phyloP scores from a whole-genome alignment of 768 basidiomycete species.

The Kwoniella mangroviensis region DNA sequence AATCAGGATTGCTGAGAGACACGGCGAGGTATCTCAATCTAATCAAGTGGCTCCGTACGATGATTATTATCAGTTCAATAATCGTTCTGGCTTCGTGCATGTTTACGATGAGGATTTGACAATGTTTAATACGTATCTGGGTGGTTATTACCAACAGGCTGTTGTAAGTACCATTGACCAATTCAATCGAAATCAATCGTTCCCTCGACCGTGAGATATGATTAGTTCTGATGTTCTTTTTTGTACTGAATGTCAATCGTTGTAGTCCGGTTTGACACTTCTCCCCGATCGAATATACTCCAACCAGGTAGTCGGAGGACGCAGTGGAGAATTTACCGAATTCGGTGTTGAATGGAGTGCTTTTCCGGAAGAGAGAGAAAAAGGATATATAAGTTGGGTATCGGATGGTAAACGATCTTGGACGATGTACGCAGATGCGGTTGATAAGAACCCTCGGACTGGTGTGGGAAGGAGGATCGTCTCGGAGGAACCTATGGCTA shows the following conservation, averaged over 20 bases:
- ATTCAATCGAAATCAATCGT: too few relatives aligned
- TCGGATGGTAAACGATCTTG: conserved; percentile 49
- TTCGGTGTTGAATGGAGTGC: conserved; percentile 62
- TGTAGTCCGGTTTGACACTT: conserved; percentile 63
- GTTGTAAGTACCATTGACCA: too few relatives aligned
- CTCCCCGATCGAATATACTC: conserved; percentile 42
- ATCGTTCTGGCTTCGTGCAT: conserved; percentile 42
- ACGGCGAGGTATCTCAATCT: conserved; percentile 67
- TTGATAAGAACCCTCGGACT: conserved; percentile 67
- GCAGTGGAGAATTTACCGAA: conserved; percentile 35
- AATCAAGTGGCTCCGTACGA: conserved; percentile 72
- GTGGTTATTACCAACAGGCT: conserved; percentile 63
- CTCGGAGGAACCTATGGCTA: conserved; percentile 82
- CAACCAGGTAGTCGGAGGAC: conserved; percentile 19
- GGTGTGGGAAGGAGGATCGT: conserved; percentile 72
- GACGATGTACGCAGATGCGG: conserved; percentile 69
- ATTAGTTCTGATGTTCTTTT: too few relatives aligned
- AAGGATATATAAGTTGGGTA: conserved; percentile 57
- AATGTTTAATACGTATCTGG: conserved; percentile 58
- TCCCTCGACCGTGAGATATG: too few relatives aligned
- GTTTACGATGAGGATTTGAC: conserved; percentile 55
- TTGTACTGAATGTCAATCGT: too few relatives aligned
- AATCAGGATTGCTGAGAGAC: conserved; percentile 68
- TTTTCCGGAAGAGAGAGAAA: conserved; percentile 39
- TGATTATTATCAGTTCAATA: conserved; percentile 60